Percentiles rank a stretch among this genome's conserved stretches.
Evolutionary conservation across 345 rosid genomes (phyloP).

Genomic region (Salix caprea): DNA sequence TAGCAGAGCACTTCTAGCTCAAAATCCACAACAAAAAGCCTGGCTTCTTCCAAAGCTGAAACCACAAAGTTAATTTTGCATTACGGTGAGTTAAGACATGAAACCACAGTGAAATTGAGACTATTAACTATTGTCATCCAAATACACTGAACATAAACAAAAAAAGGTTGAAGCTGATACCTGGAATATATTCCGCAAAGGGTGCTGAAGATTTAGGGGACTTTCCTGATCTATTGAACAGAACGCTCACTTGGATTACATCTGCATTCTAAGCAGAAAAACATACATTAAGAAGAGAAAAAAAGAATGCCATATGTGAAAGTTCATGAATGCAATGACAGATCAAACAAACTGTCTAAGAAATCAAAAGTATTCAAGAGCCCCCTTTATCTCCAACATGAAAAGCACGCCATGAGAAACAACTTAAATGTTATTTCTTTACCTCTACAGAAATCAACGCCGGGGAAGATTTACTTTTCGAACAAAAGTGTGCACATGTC

Average conservation of each 20-base stretch:
- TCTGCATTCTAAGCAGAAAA: constrained; percentile 80
- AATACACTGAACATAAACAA: constrained; percentile 2
- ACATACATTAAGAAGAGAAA: constrained; percentile 5
- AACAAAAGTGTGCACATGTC: constrained; percentile 57
- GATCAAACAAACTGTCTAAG: neutral
- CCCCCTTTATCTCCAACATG: neutral
- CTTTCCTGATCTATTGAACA: constrained; percentile 57
- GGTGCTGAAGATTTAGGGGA: constrained; percentile 46
- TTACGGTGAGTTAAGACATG: neutral
- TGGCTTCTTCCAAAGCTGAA: constrained; percentile 67
- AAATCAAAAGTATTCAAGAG: neutral
- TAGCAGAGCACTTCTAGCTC: constrained; percentile 73
- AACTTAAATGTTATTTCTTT: constrained; percentile 17
- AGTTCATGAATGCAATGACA: constrained; percentile 7
- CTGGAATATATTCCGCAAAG: constrained; percentile 67
- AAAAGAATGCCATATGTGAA: constrained; percentile 4
- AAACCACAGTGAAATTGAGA: neutral
- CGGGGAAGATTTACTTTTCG: constrained; percentile 40
- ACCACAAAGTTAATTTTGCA: constrained; percentile 14
- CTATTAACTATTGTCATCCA: neutral
- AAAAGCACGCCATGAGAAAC: neutral
- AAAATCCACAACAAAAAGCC: constrained; percentile 57
- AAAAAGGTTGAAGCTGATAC: constrained; percentile 31
- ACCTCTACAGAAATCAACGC: constrained; percentile 57
- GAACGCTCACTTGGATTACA: constrained; percentile 57